Percentiles rank a stretch among this genome's conserved stretches.
phyloP scores from a whole-genome alignment of 2,329 filamentous ascomycete genomes.

The Nothopassalora personata region DNA sequence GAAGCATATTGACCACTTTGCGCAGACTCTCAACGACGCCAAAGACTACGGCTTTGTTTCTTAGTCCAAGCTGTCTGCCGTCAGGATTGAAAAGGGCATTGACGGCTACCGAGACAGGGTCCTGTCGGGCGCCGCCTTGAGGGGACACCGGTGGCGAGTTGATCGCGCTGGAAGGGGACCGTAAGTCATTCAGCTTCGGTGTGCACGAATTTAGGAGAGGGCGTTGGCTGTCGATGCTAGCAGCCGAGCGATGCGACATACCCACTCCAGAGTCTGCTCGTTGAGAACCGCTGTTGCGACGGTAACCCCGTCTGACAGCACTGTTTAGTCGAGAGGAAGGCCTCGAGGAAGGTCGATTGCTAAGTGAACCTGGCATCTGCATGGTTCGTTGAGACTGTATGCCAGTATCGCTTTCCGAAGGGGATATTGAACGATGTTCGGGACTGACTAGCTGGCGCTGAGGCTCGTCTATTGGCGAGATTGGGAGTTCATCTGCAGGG shows the following conservation, averaged over 20 bases:
- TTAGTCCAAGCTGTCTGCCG: constrained; percentile 42
- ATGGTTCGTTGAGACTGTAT: neutral
- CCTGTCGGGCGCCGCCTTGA: constrained; percentile 30
- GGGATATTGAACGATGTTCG: constrained; percentile 6
- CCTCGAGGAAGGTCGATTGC: neutral
- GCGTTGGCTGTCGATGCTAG: constrained; percentile 23
- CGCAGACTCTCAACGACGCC: constrained; percentile 50
- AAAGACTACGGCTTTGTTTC: constrained; percentile 52
- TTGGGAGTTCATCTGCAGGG: constrained; percentile 1
- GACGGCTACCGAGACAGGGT: constrained; percentile 34
- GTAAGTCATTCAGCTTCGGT: constrained; percentile 1
- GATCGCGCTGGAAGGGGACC: constrained; percentile 4
- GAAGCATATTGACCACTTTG: constrained; percentile 48
- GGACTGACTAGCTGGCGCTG: constrained; percentile 3
- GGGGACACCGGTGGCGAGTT: constrained; percentile 12
- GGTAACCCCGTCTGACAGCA: neutral
- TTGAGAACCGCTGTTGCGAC: constrained; percentile 21
- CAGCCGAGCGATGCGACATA: constrained; percentile 23
- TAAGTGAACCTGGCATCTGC: neutral
- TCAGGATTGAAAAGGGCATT: constrained; percentile 38
- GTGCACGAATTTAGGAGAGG: constrained; percentile 14
- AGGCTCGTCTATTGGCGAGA: constrained; percentile 5
- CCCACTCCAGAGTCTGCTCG: constrained; percentile 32
- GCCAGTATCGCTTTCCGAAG: neutral
- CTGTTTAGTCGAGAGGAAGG: constrained; percentile 4